Percentiles rank a stretch among this genome's conserved stretches.
Evolutionary conservation across 495 filamentous ascomycete species (phyloP).

Genomic region (Pseudoneurospora amorphoporcata): DNA sequence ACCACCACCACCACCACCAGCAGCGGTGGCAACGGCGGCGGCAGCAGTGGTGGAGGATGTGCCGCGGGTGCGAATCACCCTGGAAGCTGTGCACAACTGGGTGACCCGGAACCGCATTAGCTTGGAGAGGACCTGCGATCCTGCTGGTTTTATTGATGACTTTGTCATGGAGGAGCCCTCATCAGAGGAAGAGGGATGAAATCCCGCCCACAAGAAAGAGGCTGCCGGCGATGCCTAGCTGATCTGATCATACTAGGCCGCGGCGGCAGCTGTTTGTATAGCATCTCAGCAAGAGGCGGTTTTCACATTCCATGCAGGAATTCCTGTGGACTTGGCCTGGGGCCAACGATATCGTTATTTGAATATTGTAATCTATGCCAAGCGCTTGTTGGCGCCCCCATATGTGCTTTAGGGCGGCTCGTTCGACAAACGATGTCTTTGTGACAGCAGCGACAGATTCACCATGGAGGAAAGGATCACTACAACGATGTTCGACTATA

Average conservation of each 20-base stretch:
- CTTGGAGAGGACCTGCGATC: conserved; percentile 42
- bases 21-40: not conserved
- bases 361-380: not conserved
- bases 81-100: conserved; percentile 45
- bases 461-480: not conserved
- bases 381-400: not conserved
- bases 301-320: not conserved
- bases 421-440: not conserved
- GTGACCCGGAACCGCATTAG: conserved; percentile 34
- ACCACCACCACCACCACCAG: too few relatives aligned
- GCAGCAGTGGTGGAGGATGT: conserved; percentile 16
- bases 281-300: not conserved
- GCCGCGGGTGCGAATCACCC: conserved; percentile 42
- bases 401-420: not conserved
- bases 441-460: not conserved
- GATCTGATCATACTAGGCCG: not conserved
- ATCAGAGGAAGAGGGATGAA: conserved; percentile 19
- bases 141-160: conserved; percentile 44
- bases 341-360: not conserved
- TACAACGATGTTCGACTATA: not conserved
- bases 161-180: conserved; percentile 27
- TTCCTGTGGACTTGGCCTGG: not conserved
- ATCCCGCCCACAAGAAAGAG: not conserved
- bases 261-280: not conserved
- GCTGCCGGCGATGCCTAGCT: not conserved